Conservation (phyloP, 75 land plant genomes). For the Larix kaempferi region DNA sequence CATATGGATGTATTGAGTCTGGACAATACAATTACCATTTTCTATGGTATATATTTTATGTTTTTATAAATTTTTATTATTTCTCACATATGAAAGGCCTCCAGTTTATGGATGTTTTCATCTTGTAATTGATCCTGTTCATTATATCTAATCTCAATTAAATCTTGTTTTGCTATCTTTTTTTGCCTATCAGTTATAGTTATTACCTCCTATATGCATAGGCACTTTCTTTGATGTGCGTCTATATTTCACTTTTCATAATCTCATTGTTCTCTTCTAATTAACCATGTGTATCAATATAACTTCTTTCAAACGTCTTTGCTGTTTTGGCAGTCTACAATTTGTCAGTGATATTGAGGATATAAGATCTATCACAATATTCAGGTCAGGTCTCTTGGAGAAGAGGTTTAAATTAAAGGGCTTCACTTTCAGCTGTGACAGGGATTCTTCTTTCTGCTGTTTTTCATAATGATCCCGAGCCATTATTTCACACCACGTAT, state of each 20-base stretch:
- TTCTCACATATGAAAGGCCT: neutral
- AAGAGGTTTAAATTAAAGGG: slow-evolving; percentile 15
- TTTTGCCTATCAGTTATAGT: neutral
- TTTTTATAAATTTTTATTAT: neutral
- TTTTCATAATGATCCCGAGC: slow-evolving; percentile 52
- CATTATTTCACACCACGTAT: no score
- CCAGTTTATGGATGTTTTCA: neutral
- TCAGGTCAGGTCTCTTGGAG: slow-evolving; percentile 31
- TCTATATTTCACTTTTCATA: no score
- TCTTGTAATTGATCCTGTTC: neutral
- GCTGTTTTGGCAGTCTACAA: neutral
- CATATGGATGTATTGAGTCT: no score
- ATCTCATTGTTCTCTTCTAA: no score
- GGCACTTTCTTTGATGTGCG: neutral
- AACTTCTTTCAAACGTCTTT: neutral
- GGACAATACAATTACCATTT: no score
- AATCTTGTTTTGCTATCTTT: no score
- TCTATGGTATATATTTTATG: neutral
- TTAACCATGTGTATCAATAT: neutral
- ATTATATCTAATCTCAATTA: neutral
- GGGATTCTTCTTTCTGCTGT: slow-evolving; percentile 61
- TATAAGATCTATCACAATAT: neutral
- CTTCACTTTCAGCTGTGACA: slow-evolving; percentile 29
- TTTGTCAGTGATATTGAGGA: neutral
- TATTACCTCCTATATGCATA: neutral